Conservation (phyloP, 129 eudicot genomes). For the Flaveria bidentis region DNA sequence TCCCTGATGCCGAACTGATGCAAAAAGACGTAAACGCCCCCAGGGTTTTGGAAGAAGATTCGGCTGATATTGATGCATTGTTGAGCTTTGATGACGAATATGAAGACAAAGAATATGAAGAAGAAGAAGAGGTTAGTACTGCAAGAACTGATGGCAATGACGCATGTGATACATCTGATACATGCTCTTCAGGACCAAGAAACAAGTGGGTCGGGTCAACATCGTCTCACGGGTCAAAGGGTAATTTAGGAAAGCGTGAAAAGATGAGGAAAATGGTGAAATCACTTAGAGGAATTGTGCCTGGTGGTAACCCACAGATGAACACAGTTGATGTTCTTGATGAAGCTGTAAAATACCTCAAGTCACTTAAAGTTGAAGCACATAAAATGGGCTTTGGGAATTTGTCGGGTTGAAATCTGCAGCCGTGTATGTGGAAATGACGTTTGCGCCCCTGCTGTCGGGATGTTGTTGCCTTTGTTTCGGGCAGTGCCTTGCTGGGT, state of each 20-base stretch:
- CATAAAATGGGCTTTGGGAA: constrained; percentile 58
- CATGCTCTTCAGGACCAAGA: constrained; percentile 47
- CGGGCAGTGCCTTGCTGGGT: constrained; percentile 7
- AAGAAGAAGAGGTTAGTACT: constrained; percentile 70
- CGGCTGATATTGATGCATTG: constrained; percentile 69
- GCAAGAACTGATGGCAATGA: constrained; percentile 48
- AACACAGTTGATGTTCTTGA: constrained; percentile 70
- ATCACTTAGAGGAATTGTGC: constrained; percentile 67
- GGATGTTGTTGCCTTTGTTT: constrained; percentile 24
- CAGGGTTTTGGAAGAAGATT: constrained; percentile 50
- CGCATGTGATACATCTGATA: constrained; percentile 54
- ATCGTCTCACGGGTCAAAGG: constrained; percentile 34
- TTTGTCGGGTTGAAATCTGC: constrained; percentile 25
- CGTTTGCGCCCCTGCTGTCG: constrained; percentile 16
- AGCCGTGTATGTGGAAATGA: constrained; percentile 8
- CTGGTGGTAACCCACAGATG: constrained; percentile 64
- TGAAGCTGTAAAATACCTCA: constrained; percentile 83
- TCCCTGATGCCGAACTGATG: constrained; percentile 28
- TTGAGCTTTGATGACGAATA: constrained; percentile 60
- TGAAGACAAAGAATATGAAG: constrained; percentile 40
- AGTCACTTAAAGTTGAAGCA: constrained; percentile 79
- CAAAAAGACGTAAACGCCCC: constrained; percentile 35
- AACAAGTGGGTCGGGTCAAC: constrained; percentile 37
- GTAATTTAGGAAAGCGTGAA: constrained; percentile 47
- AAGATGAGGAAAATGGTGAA: constrained; percentile 75